Percentiles rank a stretch among this genome's conserved stretches.
phyloP scores from a whole-genome alignment of 768 basidiomycete genomes.

The Boletus rex-veris region DNA sequence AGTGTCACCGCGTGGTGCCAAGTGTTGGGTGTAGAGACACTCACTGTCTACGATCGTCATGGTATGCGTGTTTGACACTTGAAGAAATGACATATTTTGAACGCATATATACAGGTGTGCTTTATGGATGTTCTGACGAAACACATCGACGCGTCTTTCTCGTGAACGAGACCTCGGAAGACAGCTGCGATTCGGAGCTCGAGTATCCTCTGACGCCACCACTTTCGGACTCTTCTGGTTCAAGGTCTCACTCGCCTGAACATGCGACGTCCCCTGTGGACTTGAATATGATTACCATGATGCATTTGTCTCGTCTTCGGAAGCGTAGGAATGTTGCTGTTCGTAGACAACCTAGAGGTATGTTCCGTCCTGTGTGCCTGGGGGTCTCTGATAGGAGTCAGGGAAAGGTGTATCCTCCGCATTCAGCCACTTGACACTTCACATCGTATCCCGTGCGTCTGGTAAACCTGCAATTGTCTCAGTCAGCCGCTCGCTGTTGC shows the following conservation, averaged over 20 bases:
- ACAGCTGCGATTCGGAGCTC: slow-evolving; percentile 51
- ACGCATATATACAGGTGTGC: slow-evolving; percentile 34
- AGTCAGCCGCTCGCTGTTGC: slow-evolving; percentile 47
- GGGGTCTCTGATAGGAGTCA: slow-evolving; percentile 11
- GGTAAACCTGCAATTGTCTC: slow-evolving; percentile 64
- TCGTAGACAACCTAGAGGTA: slow-evolving; percentile 23
- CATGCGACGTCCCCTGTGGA: slow-evolving; percentile 4
- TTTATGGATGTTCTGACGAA: slow-evolving; percentile 38
- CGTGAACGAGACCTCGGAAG: slow-evolving; percentile 20
- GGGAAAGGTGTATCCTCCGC: slow-evolving; percentile 10
- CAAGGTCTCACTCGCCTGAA: slow-evolving; percentile 58
- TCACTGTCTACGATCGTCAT: slow-evolving; percentile 70
- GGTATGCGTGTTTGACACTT: slow-evolving; percentile 44
- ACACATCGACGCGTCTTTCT: slow-evolving; percentile 40
- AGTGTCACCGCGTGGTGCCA: slow-evolving; percentile 60
- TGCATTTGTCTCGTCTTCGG: slow-evolving; percentile 10
- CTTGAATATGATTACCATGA: slow-evolving; percentile 20
- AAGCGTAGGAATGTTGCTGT: slow-evolving; percentile 27
- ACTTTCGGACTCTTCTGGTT: slow-evolving; percentile 65
- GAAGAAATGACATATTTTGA: background rate
- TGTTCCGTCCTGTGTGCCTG: slow-evolving; percentile 4
- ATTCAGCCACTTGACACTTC: slow-evolving; percentile 41
- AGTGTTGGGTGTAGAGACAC: slow-evolving; percentile 52
- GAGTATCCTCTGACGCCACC: slow-evolving; percentile 80
- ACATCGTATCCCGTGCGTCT: slow-evolving; percentile 54